Evolutionary conservation across 139 green algal genomes (phyloP).

Genomic region (Desmodesmus armatus): DNA sequence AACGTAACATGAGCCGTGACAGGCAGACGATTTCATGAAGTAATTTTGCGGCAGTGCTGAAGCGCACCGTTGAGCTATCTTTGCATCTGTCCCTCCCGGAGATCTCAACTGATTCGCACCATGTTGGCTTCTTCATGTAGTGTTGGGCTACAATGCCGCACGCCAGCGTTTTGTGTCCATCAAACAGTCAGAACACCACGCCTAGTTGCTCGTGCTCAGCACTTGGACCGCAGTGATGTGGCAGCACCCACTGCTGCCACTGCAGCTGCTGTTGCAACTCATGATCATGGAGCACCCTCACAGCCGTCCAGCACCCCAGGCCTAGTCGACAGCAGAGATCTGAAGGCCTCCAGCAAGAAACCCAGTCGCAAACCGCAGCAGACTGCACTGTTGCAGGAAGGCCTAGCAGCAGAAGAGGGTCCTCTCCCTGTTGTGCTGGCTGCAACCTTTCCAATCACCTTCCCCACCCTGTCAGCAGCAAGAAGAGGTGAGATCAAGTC

Average conservation of each 20-base stretch:
- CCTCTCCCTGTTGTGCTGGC: constrained; percentile 8
- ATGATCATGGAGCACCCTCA: not conserved
- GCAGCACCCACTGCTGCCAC: no score
- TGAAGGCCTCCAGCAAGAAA: no score
- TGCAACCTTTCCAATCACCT: constrained; percentile 9
- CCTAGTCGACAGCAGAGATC: not conserved
- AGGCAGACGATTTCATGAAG: no score
- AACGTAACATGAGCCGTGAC: not conserved
- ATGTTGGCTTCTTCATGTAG: not conserved
- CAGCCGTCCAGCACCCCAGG: not conserved
- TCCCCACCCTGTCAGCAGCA: constrained; percentile 29
- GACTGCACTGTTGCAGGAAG: not conserved
- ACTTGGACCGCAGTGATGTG: not conserved
- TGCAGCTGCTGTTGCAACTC: not conserved
- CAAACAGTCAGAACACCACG: not conserved
- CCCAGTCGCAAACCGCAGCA: no score
- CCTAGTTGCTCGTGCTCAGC: not conserved
- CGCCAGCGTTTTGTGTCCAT: not conserved
- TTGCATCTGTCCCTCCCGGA: no score
- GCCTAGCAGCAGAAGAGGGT: not conserved
- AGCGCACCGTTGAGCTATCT: no score
- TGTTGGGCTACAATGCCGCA: not conserved
- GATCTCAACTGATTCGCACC: not conserved
- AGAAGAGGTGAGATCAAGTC: constrained; percentile 3
- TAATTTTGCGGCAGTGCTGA: no score